Evolutionary conservation across 2,329 filamentous ascomycete genomes (phyloP), one percentile per base, ranked within the genome.

Genomic region (Tolypocladium endophyticum): DNA sequence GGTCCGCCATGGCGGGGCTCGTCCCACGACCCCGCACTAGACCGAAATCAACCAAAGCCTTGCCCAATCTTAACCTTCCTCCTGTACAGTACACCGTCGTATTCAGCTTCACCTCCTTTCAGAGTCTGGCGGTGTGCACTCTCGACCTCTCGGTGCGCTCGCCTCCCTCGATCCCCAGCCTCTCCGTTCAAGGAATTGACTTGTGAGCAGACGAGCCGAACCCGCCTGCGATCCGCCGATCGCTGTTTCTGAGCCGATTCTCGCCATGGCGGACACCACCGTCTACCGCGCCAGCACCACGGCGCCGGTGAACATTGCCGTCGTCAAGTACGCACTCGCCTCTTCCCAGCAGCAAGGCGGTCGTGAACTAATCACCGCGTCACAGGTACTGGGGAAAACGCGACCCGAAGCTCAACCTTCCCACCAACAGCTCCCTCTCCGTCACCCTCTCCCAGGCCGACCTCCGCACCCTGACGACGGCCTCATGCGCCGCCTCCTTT

Each of bases 281-380:
- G 83, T 97, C 69, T 92, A 95, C 80, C 88, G 92, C 69, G 90
- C 94, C 67, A 97, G 90, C 80, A 97, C 94, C 61, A 97, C 92
- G 64, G 94, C 94, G 47, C 94, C 93, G 18, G 93, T 97, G 71
- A 97, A 97, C 80, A 97, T 97, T 72, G 93, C 93, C 65, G 92
- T 97, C 60, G 94, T 97, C 78, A 97, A 97, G 89, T 95, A 70
- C 58, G 73, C 59, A 28, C 25, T 14, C 50, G 59, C n/a, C 36
- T 30, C 35, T 25, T 16, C 33, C 23, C 33, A 45, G 4, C 55
- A 33, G 47, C 57, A 61, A 41, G 45, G 35, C 43, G 2, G 45
- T 3, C 3, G 4, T 25, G 30, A 28, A 18, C 57, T 54, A 33
- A 54, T 25, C 11, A 30, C 12, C 23, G 14, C 16, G 3, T n/a